Conservation (phyloP, 1,284 basidiomycete genomes). For the Trichosporon coremiiforme region DNA sequence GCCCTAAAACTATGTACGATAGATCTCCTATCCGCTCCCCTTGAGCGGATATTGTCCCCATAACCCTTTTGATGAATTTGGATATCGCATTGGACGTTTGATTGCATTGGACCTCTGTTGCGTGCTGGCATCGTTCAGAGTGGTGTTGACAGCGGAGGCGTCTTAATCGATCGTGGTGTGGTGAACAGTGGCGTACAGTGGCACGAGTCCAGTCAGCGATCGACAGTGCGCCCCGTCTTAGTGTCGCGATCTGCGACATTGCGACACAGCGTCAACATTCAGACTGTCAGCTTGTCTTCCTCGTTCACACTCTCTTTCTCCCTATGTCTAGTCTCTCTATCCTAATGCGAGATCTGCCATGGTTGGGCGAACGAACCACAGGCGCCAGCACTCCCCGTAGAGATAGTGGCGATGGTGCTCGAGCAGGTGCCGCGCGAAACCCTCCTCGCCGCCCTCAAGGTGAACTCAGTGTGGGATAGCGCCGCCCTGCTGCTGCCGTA, state of each 20-base stretch:
- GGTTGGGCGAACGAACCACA: neutral
- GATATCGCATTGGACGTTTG: neutral
- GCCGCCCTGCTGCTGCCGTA: neutral
- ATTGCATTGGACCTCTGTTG: too few species aligned
- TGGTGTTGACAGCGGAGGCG: too few species aligned
- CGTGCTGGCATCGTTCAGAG: too few species aligned
- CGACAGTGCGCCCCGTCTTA: neutral
- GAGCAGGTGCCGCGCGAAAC: neutral
- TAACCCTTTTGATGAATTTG: constrained; percentile 10
- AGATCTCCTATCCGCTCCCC: constrained; percentile 6
- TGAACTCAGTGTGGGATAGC: neutral
- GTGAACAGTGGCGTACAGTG: too few species aligned
- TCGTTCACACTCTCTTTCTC: neutral
- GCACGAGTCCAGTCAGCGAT: neutral
- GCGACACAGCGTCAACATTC: neutral
- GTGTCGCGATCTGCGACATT: neutral
- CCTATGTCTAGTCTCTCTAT: too few species aligned
- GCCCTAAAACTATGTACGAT: constrained; percentile 17
- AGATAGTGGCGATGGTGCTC: neutral
- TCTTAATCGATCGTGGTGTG: too few species aligned
- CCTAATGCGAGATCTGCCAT: too few species aligned
- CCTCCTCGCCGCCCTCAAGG: neutral
- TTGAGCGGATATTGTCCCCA: neutral
- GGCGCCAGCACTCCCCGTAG: neutral
- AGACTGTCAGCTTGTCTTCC: neutral